Conservation (phyloP, 2,329 filamentous ascomycete species). For the Ophiostoma piceae region DNA sequence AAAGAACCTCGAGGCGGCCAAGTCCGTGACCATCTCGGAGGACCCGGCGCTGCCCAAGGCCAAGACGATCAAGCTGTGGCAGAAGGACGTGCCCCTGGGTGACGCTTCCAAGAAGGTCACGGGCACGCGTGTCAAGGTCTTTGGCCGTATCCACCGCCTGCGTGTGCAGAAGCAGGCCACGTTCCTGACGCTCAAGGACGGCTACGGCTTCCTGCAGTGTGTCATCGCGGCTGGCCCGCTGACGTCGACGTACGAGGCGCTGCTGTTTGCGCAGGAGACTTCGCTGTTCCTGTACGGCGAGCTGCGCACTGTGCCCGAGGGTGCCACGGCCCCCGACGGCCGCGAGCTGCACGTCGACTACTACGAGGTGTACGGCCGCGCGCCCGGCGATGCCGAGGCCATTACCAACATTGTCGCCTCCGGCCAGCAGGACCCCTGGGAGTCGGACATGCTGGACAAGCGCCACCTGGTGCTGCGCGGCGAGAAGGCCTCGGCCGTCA, state of each 20-base stretch:
- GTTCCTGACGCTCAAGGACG: constrained; percentile 81
- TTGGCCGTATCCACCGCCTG: constrained; percentile 76
- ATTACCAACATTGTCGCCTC: constrained; percentile 70
- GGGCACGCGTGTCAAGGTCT: constrained; percentile 72
- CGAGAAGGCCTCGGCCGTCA: constrained; percentile 75
- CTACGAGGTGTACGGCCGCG: constrained; percentile 64
- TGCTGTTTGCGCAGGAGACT: constrained; percentile 82
- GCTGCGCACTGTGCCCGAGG: constrained; percentile 73
- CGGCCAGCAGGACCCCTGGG: constrained; percentile 57
- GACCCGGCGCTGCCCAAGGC: constrained; percentile 71
- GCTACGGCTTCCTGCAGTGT: constrained; percentile 80
- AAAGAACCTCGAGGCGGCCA: constrained; percentile 70
- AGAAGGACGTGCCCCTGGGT: constrained; percentile 40
- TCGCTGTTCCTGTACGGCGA: constrained; percentile 79
- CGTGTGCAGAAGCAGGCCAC: constrained; percentile 77
- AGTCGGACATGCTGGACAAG: constrained; percentile 51
- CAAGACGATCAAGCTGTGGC: constrained; percentile 63
- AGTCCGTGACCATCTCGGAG: constrained; percentile 67
- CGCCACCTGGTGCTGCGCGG: constrained; percentile 82
- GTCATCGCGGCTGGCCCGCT: constrained; percentile 70
- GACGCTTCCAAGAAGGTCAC: constrained; percentile 46
- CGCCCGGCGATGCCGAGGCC: constrained; percentile 81
- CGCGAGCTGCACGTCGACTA: constrained; percentile 89
- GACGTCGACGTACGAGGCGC: constrained; percentile 84
- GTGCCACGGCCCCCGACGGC: constrained; percentile 72